A percentile compares a stretch with the other conserved stretches of the same genome.
Evolutionary conservation across 148 eudicot species (phyloP).

Genomic region (Selenicereus undatus): DNA sequence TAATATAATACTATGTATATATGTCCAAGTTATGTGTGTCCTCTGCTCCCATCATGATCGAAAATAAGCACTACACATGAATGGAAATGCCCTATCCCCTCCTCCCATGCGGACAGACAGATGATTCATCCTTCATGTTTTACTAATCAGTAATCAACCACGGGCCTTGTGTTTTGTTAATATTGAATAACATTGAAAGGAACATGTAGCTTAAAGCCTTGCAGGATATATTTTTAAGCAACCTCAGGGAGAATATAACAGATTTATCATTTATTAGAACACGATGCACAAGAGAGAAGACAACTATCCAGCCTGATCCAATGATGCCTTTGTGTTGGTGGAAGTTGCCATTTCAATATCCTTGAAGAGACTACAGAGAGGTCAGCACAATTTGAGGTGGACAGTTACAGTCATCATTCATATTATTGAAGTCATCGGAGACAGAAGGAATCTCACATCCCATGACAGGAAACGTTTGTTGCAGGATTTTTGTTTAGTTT

Average conservation of each 20-base stretch:
- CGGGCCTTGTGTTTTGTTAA: not conserved
- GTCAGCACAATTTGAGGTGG: too few relatives aligned
- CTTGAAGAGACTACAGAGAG: too few relatives aligned
- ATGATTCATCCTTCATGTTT: not conserved
- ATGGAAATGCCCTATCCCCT: not conserved
- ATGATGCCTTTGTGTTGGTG: too few relatives aligned
- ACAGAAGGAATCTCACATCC: too few relatives aligned
- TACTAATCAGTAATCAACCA: not conserved
- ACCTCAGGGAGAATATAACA: not conserved
- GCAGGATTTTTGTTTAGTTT: too few relatives aligned
- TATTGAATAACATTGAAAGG: not conserved
- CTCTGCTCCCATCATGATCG: not conserved
- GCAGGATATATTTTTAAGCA: not conserved
- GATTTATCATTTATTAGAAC: not conserved
- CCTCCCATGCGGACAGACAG: not conserved
- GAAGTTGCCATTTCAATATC: too few relatives aligned
- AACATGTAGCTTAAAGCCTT: not conserved
- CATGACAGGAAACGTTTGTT: too few relatives aligned
- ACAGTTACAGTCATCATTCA: too few relatives aligned
- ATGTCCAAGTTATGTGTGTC: not conserved
- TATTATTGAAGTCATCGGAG: too few relatives aligned
- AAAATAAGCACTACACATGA: not conserved
- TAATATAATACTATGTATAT: not conserved
- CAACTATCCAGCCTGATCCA: too few relatives aligned
- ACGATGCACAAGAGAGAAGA: not conserved